Evolutionary conservation across 257 asterid species (phyloP), one percentile per base, ranked within the genome.

Genomic region (Solanum peruvianum): DNA sequence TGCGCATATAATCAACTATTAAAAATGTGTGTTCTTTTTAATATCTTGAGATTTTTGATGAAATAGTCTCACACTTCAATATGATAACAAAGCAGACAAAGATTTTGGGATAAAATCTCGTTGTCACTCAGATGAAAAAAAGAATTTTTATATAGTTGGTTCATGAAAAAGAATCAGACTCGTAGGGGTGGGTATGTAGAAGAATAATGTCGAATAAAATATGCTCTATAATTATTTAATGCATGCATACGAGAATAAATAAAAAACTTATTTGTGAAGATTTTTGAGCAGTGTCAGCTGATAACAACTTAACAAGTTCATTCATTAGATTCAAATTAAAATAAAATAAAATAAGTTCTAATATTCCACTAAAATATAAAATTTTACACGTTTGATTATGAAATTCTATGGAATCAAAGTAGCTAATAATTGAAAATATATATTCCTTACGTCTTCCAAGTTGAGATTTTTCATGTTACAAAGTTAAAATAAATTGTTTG

Each of bases 391-490:
- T 73, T 87, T 41, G 70, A 84, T 45, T 76, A 85, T 44, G 31
- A 70, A 82, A 66, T 47, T 75, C 20, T 62, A 84, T 85, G 88
- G 62, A 80, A 60, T 84, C 88, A 42, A 85, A 70, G 83, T 6
- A 45, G 47, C 66, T 35, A 82, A 85, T 86, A 70, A 89, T 91
- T 92, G 25, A 39, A 45, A 78, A 27, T 9, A 62, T 78, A 44
- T 67, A 80, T 47, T 47, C 85, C 66, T 80, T 45, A 80, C 84
- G 60, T 80, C 56, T 15, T 27, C 85, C 85, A 29, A 45, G 44
- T 21, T 72, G 85, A 29, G 69, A 47, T 18, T 47, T 66, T 80
- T 80, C 84, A 45, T 45, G 42, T 47, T 78, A 39, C 85, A 60
- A 39, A 60, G 58, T 39, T 15, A 25, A 13, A 62, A 47, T 69